A percentile compares a stretch with the other conserved stretches of the same genome.
phyloP scores from a whole-genome alignment of 1,284 basidiomycete genomes.

The Puccinia novopanici region DNA sequence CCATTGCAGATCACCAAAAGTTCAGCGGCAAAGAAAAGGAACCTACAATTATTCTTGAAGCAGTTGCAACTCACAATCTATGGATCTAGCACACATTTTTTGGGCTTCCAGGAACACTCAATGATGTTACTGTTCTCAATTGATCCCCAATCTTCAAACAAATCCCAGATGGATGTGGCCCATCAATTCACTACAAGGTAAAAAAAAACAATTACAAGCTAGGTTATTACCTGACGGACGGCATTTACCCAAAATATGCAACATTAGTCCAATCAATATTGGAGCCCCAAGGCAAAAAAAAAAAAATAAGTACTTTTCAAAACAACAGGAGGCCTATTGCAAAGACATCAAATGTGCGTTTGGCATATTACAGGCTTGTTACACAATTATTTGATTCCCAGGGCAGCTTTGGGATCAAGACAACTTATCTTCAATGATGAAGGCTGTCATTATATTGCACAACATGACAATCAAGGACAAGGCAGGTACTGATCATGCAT shows the following conservation, averaged over 20 bases:
- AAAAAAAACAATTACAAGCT: neutral
- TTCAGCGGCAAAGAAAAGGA: constrained; percentile 27
- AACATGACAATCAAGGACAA: constrained; percentile 11
- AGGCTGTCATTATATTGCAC: neutral
- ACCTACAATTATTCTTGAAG: constrained; percentile 7
- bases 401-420: neutral
- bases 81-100: neutral
- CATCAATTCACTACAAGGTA: neutral
- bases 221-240: neutral
- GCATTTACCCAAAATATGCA: constrained; percentile 2
- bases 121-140: neutral
- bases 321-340: neutral
- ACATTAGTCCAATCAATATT: neutral
- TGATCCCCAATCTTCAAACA: neutral
- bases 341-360: constrained; percentile 21
- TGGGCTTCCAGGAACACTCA: neutral
- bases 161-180: neutral
- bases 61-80: neutral
- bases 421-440: neutral
- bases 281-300: neutral
- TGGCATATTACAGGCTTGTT: constrained; percentile 1
- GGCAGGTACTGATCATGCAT: neutral
- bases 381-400: neutral
- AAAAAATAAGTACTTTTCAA: neutral
- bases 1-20: neutral